Evolutionary conservation across 306 rosid species (phyloP).

Genomic region (Lablab purpureus): DNA sequence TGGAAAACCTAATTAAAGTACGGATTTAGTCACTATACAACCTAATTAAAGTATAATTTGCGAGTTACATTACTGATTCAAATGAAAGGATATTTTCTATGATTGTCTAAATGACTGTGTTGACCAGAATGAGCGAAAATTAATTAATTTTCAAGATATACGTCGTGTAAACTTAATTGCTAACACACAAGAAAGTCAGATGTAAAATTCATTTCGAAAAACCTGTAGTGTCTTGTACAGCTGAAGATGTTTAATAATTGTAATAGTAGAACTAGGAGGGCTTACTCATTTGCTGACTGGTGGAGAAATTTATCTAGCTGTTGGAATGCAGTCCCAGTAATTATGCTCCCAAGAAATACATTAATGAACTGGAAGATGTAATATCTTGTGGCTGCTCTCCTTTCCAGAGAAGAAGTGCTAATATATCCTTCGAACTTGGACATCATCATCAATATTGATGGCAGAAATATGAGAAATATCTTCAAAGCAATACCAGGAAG

Average conservation of each 20-base stretch:
- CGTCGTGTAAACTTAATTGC: background rate
- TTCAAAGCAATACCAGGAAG: slow-evolving; percentile 98
- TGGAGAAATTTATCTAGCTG: slow-evolving; percentile 85
- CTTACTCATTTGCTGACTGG: slow-evolving; percentile 92
- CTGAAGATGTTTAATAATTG: slow-evolving; percentile 3
- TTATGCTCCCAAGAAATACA: slow-evolving; percentile 97
- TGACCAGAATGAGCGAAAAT: background rate
- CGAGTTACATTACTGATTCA: background rate
- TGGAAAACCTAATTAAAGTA: no score
- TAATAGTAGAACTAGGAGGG: background rate
- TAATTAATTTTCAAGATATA: background rate
- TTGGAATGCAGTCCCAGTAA: slow-evolving; percentile 95
- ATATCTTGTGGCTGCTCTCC: slow-evolving; percentile 89
- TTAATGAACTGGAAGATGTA: slow-evolving; percentile 87
- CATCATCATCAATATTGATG: slow-evolving; percentile 88
- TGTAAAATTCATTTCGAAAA: background rate
- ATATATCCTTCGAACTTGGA: slow-evolving; percentile 90
- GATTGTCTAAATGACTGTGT: background rate
- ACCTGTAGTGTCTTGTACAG: slow-evolving; percentile 6
- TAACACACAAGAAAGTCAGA: background rate
- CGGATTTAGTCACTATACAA: background rate
- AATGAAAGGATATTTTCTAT: background rate
- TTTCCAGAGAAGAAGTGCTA: slow-evolving; percentile 78
- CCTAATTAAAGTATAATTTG: background rate
- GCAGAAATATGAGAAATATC: slow-evolving; percentile 87